Conservation (phyloP, 192 early-diverging fungal genomes). For the Coemansia sp. region DNA sequence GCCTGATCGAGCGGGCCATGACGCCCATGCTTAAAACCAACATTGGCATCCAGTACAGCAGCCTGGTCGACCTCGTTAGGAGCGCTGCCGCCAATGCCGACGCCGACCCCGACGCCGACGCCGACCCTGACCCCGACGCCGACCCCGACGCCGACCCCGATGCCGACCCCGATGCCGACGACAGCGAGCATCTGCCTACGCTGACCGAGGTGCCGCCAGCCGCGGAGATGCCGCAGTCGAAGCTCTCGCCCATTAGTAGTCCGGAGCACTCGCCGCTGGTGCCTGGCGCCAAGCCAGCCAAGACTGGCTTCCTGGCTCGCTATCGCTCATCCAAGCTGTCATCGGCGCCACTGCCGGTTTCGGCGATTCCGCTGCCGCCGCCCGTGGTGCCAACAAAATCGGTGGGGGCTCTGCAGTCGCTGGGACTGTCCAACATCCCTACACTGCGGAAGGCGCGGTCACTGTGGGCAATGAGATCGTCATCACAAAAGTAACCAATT, state of each 20-base stretch:
- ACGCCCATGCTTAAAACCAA: conserved; percentile 54
- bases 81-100: neutral
- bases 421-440: conserved; percentile 20
- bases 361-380: conserved; percentile 38
- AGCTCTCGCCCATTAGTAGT: conserved; percentile 35
- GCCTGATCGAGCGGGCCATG: conserved; percentile 51
- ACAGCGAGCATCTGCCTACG: neutral
- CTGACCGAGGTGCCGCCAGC: neutral
- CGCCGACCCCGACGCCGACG: no score
- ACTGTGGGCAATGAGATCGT: conserved; percentile 32
- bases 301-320: conserved; percentile 20
- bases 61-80: neutral
- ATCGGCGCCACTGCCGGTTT: conserved; percentile 5
- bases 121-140: no score
- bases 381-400: neutral
- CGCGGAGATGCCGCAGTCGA: conserved; percentile 9
- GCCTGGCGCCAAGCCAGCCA: conserved; percentile 12
- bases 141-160: no score
- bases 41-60: conserved; percentile 12
- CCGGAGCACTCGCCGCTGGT: conserved; percentile 14
- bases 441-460: conserved; percentile 35
- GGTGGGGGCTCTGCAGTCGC: neutral
- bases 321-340: conserved; percentile 13
- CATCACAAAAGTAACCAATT: neutral
- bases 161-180: neutral